A percentile compares a stretch with the other conserved stretches of the same genome.
phyloP scores from a whole-genome alignment of 2,329 filamentous ascomycete species.

The Penicillium hordei region DNA sequence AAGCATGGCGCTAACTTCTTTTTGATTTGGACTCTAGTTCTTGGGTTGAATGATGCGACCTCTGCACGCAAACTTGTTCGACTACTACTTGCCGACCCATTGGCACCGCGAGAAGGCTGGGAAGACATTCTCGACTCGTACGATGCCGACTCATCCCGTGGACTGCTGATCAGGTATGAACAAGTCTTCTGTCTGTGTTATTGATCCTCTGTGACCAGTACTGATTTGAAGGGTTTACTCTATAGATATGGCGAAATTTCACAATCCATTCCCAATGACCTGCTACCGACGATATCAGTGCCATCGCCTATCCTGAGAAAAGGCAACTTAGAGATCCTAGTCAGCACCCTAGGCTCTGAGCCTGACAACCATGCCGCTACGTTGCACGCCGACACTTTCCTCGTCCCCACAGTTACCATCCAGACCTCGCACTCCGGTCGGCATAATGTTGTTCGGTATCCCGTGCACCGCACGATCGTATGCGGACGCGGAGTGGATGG shows the following conservation, averaged over 20 bases:
- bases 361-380: constrained; percentile 50
- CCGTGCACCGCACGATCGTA: constrained; percentile 78
- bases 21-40: constrained; percentile 37
- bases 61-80: constrained; percentile 62
- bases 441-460: constrained; percentile 69
- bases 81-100: constrained; percentile 68
- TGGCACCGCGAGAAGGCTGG: constrained; percentile 64
- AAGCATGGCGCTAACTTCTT: constrained; percentile 1
- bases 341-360: constrained; percentile 53
- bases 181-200: background rate
- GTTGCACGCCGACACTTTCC: constrained; percentile 59
- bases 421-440: constrained; percentile 63
- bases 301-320: constrained; percentile 57
- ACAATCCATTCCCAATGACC: constrained; percentile 48
- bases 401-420: constrained; percentile 75
- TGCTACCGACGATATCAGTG: constrained; percentile 56
- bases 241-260: constrained; percentile 56
- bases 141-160: constrained; percentile 52
- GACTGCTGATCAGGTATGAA: constrained; percentile 62
- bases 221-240: background rate
- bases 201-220: background rate
- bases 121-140: constrained; percentile 59
- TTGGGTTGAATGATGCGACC: constrained; percentile 51
- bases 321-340: constrained; percentile 61
- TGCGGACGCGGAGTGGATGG: constrained; percentile 72